Base-by-base conservation (phyloP, 768 basidiomycete species). In the Termitomyces sp. region DNA sequence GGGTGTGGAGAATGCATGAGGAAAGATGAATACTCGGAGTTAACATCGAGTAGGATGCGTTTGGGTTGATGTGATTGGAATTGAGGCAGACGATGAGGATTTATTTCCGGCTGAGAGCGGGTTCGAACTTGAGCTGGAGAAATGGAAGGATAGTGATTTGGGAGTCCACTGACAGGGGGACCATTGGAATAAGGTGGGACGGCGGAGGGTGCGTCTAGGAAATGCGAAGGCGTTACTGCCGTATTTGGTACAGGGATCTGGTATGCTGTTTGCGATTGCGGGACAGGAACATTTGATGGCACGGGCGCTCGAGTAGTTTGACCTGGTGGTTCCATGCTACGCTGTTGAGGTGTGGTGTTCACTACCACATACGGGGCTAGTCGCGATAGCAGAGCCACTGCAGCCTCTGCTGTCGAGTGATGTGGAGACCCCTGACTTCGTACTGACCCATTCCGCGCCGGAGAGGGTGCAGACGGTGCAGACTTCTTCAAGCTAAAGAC, bases 1-100 rank as follows among this genome's bases (percentile, higher is more conserved):
- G 75, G 74, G 63, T 89, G 82, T 1, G 74, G 79, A 1, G 90
- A 89, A 62, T 84, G 81, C 63, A 84, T 88, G 68, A 88, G 71
- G 67, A 90, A 85, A 2, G 77, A 79, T 0, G 74, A 65, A 52
- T 72, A 76, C 18, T 70, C 64, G 0, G 69, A 69, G 2, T 66
- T 60, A 52, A 80, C 74, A 57, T 79, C 70, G 67, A 85, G 79
- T 54, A 67, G 66, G 60, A 81, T 52, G 1, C 59, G 40, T 16
- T 50, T 26, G 8, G 32, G 36, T 20, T 43, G 28, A 26, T 24
- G 47, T 13, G 24, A 33, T 33, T 40, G 32, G 6, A 24, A 24
- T 18, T 36, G 14, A 26, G 50, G 24, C 18, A 38, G 4, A 26
- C 32, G 40, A 9, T 26, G 40, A 24, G 20, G 14, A 24, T 46